phyloP scores from a whole-genome alignment of 2,329 filamentous ascomycete genomes.

The Verticillium nonalfalfae region DNA sequence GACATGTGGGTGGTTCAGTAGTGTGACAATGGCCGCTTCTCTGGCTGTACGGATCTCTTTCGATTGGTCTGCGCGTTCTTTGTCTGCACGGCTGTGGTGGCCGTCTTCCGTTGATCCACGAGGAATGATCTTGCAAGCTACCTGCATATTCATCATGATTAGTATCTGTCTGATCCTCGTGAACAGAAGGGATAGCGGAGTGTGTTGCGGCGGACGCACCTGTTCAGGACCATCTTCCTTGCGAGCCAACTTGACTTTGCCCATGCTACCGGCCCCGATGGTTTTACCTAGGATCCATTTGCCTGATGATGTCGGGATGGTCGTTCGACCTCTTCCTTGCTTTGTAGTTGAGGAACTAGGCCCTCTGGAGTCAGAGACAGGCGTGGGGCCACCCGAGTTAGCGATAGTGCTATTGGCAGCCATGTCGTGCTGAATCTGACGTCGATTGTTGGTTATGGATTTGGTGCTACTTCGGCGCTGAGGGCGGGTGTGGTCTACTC shows the following conservation, averaged over 20 bases:
- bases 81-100: conserved; percentile 62
- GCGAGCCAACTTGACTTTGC: conserved; percentile 93
- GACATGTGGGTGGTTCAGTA: conserved; percentile 91
- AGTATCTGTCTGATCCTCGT: background rate
- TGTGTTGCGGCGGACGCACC: conserved; percentile 43
- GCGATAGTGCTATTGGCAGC: conserved; percentile 41
- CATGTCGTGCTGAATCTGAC: conserved; percentile 33
- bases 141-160: conserved; percentile 40
- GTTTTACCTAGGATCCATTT: conserved; percentile 96
- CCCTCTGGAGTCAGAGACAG: conserved; percentile 44
- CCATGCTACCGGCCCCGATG: conserved; percentile 96
- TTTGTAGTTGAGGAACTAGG: conserved; percentile 33
- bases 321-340: conserved; percentile 61
- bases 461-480: conserved; percentile 45
- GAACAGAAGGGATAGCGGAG: background rate
- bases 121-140: conserved; percentile 95
- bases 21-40: conserved; percentile 92
- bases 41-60: conserved; percentile 93
- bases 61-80: conserved; percentile 88
- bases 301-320: conserved; percentile 82
- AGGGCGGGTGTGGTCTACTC: conserved; percentile 44
- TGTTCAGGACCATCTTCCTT: conserved; percentile 88
- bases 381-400: conserved; percentile 46
- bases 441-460: conserved; percentile 26
- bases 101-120: conserved; percentile 77